Base-by-base conservation (phyloP, 768 basidiomycete species). In the Lepiota brunneoincarnata region DNA sequence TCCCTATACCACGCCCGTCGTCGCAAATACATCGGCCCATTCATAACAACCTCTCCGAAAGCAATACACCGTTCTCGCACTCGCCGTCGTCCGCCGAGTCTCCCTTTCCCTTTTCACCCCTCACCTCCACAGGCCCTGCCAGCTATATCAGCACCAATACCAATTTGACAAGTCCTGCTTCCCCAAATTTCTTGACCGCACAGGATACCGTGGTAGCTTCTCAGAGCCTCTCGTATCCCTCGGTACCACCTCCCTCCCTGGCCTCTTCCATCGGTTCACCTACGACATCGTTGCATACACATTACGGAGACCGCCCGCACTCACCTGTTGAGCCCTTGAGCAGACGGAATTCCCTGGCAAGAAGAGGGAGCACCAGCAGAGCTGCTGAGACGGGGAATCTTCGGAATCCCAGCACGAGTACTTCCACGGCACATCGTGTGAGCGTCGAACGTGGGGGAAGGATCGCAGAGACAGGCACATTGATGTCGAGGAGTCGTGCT, bases 221-320 rank as follows among this genome's bases (percentile, higher is more conserved):
- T 63, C 5, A 69, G 74, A 50, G 72, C 12, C 74, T 93, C 47
- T 80, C 88, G 4, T 93, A 93, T 61, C 91, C 91, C 0, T 85
- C 84, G 5, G 91, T 92, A 0, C 91, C 91, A 2, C 91, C 91
- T 10, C 91, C 91, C 2, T 89, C 87, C 1, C 68, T 91, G 23
- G 88, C 87, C 4, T 88, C 86, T 6, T 89, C 87, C 9, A 86
- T 89, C 59, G 90, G 90, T 12, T 87, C 86, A 4, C 85, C 87
- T 6, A 76, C 74, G 21, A 75, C 81, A 15, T 72, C 79, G 11
- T 77, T 73, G 58, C 69, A 73, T 54, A 73, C 74, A 51, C 71
- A 76, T 14, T 71, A 70, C 50, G 70, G 78, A n/a, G 82, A 82
- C n/a, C 69, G 65, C 17, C 76, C 78, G 9, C 57, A 69, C 41